A percentile compares a stretch with the other conserved stretches of the same genome.
Conservation (phyloP, 73 alveolate genomes). For the Paramecium sonneborni region DNA sequence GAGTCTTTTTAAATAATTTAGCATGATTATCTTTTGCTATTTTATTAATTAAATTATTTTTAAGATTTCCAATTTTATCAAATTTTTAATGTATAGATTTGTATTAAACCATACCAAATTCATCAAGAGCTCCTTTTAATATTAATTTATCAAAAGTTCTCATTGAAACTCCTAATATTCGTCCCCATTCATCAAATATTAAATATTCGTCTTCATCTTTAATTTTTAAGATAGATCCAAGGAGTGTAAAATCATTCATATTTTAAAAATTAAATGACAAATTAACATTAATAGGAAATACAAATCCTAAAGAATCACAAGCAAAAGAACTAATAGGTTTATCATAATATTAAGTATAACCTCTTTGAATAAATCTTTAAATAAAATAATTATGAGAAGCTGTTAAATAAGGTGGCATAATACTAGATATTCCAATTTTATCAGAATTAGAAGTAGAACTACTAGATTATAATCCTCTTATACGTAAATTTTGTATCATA, state of each 20-base stretch:
- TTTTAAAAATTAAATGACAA: constrained; percentile 30
- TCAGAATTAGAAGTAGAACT: not conserved
- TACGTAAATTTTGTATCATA: not conserved
- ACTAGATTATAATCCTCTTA: not conserved
- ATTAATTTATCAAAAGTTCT: constrained; percentile 18
- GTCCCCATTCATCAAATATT: constrained; percentile 57
- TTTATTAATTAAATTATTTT: constrained; percentile 7
- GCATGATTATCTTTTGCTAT: constrained; percentile 50
- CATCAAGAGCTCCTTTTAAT: constrained; percentile 29
- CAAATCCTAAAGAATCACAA: constrained; percentile 47
- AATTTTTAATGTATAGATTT: not conserved
- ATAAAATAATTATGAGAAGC: constrained; percentile 37
- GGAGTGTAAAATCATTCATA: not conserved
- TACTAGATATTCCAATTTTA: not conserved
- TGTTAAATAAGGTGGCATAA: constrained; percentile 53
- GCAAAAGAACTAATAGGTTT: constrained; percentile 11
- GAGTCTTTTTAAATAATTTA: constrained; percentile 33
- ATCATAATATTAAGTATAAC: constrained; percentile 5
- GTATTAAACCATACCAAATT: constrained; percentile 1
- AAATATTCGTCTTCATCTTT: constrained; percentile 39
- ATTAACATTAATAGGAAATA: constrained; percentile 30
- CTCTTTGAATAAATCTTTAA: not conserved
- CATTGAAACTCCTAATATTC: constrained; percentile 25
- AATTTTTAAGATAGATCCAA: constrained; percentile 1
- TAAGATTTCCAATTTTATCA: constrained; percentile 1